Evolutionary conservation across 1,139 yeast species (phyloP), one percentile per base, ranked within the genome.

Genomic region (Sugiyamaella castrensis): DNA sequence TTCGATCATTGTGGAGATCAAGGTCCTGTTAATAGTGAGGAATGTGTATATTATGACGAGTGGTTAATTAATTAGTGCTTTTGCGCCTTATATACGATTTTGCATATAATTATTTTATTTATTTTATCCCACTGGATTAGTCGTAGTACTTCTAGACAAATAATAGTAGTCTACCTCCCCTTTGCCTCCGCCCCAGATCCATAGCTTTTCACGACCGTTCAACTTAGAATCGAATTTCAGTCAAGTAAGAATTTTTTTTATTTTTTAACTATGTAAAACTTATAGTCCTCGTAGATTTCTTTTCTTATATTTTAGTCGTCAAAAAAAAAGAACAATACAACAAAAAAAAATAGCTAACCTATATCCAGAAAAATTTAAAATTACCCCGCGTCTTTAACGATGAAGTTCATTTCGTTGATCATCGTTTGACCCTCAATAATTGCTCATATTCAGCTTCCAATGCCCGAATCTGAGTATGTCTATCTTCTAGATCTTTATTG

Each of bases 401-500:
- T n/a, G 38, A 13, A 35, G 16, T 35, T 35, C 5, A 19, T 19
- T 19, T 19, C 5, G 15, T 6, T 31, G 12, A 2, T 46, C 48
- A 57, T 19, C 58, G 58, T 50, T 56, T 57, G 33, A 52, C 47
- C 38, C 58, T 45, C 34, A 57, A 53, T 55, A 63, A 39, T 36
- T 52, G 58, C 45, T 63, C 67, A 46, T 60, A 61, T 50, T 64
- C 68, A 44, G 60, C 60, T 55, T 69, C 71, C 42, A 69, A 59
- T 48, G 58, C 62, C 41, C 70, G 61, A 53, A 68, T 66, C 28
- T 62, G 56, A 2, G 70, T 61, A 52, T 91, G 97, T 71, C 92
- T 80, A 60, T 86, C 89, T 63, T 91, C 97, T 64, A 94, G 78
- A 69, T 92, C 98, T 70, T 84, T 87, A 71, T 92, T 92, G 68